A percentile compares a stretch with the other conserved stretches of the same genome.
phyloP scores from a whole-genome alignment of 768 basidiomycete species.

The Boletus patriciae region DNA sequence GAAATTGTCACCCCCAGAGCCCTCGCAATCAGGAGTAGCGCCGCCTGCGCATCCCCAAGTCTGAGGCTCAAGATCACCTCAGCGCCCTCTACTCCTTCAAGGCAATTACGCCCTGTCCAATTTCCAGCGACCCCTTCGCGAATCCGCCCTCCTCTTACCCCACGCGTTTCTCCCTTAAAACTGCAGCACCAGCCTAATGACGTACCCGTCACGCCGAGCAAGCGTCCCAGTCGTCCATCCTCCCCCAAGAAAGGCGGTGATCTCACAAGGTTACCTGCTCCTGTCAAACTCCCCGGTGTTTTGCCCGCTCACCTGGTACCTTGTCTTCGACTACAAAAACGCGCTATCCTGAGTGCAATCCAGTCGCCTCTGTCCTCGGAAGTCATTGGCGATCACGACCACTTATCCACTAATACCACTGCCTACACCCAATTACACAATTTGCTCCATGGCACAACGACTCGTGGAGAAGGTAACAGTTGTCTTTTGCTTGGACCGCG shows the following conservation, averaged over 20 bases:
- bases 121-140: constrained; percentile 19
- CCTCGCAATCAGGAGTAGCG: constrained; percentile 1
- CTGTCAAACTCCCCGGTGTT: constrained; percentile 23
- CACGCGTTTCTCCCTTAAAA: constrained; percentile 20
- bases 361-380: constrained; percentile 29
- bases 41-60: constrained; percentile 14
- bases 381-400: constrained; percentile 34
- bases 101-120: background rate
- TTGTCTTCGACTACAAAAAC: constrained; percentile 58
- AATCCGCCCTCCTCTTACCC: constrained; percentile 14
- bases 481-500: constrained; percentile 84
- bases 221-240: constrained; percentile 2
- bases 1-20: constrained; percentile 32
- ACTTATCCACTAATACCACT: constrained; percentile 45
- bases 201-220: constrained; percentile 20
- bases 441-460: constrained; percentile 70
- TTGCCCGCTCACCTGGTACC: constrained; percentile 45
- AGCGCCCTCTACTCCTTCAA: constrained; percentile 25
- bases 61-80: background rate
- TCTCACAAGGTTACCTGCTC: constrained; percentile 5
- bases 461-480: constrained; percentile 89
- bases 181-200: constrained; percentile 3
- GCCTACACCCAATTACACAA: constrained; percentile 59
- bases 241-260: constrained; percentile 16
- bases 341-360: constrained; percentile 50